Evolutionary conservation across 2,329 filamentous ascomycete species (phyloP).

Genomic region (Plectosphaerella sp.): DNA sequence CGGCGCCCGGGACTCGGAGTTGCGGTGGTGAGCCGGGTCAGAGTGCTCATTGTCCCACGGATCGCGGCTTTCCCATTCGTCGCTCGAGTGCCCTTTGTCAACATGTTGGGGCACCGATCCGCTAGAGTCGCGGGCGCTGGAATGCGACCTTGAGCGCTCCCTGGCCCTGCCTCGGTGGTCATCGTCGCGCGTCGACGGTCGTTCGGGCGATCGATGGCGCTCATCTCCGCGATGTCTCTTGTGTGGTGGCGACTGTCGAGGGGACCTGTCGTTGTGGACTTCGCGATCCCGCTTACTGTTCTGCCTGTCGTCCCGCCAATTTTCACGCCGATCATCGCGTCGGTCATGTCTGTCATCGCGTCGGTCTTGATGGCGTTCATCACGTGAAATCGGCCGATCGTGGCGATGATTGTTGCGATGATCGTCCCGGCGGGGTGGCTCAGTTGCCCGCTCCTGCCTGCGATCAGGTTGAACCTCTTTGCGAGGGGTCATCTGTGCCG

Average conservation of each 20-base stretch:
- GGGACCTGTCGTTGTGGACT: constrained; percentile 1
- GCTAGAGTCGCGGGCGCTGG: background rate
- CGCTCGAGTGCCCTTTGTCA: background rate
- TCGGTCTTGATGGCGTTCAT: too few relatives aligned
- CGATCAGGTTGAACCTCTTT: background rate
- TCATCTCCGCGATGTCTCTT: too few relatives aligned
- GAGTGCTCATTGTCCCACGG: too few relatives aligned
- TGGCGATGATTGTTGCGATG: too few relatives aligned
- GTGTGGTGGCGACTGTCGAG: background rate
- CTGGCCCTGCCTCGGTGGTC: background rate
- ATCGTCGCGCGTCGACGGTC: too few relatives aligned
- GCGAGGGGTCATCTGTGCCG: background rate
- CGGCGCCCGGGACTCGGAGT: background rate
- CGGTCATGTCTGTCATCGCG: too few relatives aligned
- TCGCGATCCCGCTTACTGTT: background rate
- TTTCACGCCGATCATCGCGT: background rate
- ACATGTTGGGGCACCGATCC: background rate
- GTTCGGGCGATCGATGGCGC: too few relatives aligned
- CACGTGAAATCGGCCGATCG: too few relatives aligned
- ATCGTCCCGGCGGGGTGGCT: too few relatives aligned
- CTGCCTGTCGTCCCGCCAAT: constrained; percentile 1
- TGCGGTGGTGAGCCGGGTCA: too few relatives aligned
- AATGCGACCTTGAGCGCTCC: background rate
- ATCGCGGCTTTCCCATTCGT: too few relatives aligned
- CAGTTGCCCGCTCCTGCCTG: background rate